Conservation (phyloP, 371 early-diverging fungal species). For the Mortierella sp. region DNA sequence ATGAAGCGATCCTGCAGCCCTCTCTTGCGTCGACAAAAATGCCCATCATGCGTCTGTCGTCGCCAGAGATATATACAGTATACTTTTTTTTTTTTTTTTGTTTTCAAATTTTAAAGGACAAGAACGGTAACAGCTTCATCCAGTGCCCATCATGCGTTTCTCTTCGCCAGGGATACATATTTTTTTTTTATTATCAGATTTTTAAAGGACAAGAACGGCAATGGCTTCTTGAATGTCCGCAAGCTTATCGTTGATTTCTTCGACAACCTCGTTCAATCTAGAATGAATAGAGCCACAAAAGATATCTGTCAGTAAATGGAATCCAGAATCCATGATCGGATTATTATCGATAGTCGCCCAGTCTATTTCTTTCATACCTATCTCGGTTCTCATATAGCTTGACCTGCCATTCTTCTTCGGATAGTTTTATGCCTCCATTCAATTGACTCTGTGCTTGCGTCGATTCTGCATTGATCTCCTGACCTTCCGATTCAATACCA, state of each 20-base stretch:
- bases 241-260: conserved; percentile 50
- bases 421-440: conserved; percentile 15
- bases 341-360: too few relatives aligned
- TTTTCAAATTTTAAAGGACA: conserved; percentile 12
- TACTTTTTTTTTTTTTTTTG: neutral
- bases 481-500: neutral
- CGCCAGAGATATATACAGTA: too few relatives aligned
- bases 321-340: neutral
- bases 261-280: conserved; percentile 38
- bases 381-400: conserved; percentile 40
- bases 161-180: too few relatives aligned
- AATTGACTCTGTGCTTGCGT: conserved; percentile 2
- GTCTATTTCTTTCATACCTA: conserved; percentile 14
- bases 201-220: conserved; percentile 35
- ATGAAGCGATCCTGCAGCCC: too few relatives aligned
- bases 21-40: too few relatives aligned
- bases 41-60: too few relatives aligned
- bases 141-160: too few relatives aligned
- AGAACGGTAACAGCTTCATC: conserved; percentile 47
- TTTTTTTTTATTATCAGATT: neutral
- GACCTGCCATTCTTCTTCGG: conserved; percentile 38
- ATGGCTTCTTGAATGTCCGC: conserved; percentile 52
- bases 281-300: neutral
- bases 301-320: neutral
- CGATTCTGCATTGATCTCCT: neutral